Evolutionary conservation across 2,329 filamentous ascomycete genomes (phyloP).

Genomic region (Exophiala oligosperma): DNA sequence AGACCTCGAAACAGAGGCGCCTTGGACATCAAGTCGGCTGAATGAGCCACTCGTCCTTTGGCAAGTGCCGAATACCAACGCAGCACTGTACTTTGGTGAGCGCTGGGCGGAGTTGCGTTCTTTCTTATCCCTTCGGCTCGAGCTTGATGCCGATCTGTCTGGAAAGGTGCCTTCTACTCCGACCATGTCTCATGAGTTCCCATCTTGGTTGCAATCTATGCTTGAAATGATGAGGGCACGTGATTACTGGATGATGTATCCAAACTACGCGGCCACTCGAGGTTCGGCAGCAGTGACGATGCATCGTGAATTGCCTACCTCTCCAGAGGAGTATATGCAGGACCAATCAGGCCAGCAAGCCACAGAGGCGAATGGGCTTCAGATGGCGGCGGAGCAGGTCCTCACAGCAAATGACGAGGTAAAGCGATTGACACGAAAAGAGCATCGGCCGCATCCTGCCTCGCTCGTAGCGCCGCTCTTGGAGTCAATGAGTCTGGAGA

Average conservation of each 20-base stretch:
- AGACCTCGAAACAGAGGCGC: conserved; percentile 61
- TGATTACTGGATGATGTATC: conserved; percentile 80
- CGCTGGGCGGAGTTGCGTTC: conserved; percentile 85
- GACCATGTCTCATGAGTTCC: conserved; percentile 65
- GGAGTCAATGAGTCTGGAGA: conserved; percentile 1
- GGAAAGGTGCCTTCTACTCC: conserved; percentile 17
- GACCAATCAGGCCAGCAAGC: not conserved
- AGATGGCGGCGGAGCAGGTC: conserved; percentile 3
- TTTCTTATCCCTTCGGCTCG: conserved; percentile 68
- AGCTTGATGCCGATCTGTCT: conserved; percentile 24
- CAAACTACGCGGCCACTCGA: conserved; percentile 54
- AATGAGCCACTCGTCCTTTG: conserved; percentile 68
- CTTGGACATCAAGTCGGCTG: conserved; percentile 43
- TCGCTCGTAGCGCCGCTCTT: conserved; percentile 16
- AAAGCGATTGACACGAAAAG: conserved; percentile 15
- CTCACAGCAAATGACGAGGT: conserved; percentile 25
- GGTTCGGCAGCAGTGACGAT: conserved; percentile 64
- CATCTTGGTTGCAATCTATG: conserved; percentile 76
- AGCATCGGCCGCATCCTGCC: conserved; percentile 5
- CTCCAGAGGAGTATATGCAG: conserved; percentile 64
- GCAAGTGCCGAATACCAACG: conserved; percentile 81
- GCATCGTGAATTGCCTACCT: conserved; percentile 71
- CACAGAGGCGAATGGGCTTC: not conserved
- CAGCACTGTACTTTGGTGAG: conserved; percentile 77
- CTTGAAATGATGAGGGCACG: conserved; percentile 73